Conservation (phyloP, 306 rosid species). For the Fragaria iinumae region DNA sequence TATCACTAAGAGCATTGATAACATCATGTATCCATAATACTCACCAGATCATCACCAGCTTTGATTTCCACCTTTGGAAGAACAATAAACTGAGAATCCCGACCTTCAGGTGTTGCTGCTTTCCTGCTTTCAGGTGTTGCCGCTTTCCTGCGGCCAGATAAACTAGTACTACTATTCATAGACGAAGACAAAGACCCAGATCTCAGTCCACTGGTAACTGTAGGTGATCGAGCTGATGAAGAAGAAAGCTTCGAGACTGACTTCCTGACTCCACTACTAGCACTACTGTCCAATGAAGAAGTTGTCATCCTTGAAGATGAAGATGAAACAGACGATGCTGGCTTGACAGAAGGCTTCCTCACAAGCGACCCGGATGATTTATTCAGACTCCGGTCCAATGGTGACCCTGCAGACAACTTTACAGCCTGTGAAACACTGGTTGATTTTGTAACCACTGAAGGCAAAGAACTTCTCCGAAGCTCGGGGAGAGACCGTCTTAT, state of each 20-base stretch:
- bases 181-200: constrained; percentile 55
- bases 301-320: constrained; percentile 45
- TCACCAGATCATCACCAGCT: constrained; percentile 90
- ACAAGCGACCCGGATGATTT: constrained; percentile 35
- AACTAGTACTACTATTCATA: constrained; percentile 53
- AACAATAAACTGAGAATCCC: constrained; percentile 65
- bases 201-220: constrained; percentile 57
- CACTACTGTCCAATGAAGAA: constrained; percentile 58
- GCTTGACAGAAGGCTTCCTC: constrained; percentile 51
- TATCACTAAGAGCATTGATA: neutral
- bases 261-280: constrained; percentile 57
- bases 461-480: constrained; percentile 57
- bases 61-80: constrained; percentile 94
- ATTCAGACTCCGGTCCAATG: constrained; percentile 39
- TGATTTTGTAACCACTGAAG: constrained; percentile 45
- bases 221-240: constrained; percentile 48
- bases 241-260: constrained; percentile 58
- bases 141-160: constrained; percentile 63
- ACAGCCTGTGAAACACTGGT: constrained; percentile 38
- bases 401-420: constrained; percentile 40
- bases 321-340: constrained; percentile 46
- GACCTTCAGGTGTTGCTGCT: constrained; percentile 56
- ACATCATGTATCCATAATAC: constrained; percentile 19
- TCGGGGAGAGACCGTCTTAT: constrained; percentile 72
- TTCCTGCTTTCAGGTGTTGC: constrained; percentile 68